phyloP scores from a whole-genome alignment of 1,284 basidiomycete genomes.

The Boletus semigastroideus region DNA sequence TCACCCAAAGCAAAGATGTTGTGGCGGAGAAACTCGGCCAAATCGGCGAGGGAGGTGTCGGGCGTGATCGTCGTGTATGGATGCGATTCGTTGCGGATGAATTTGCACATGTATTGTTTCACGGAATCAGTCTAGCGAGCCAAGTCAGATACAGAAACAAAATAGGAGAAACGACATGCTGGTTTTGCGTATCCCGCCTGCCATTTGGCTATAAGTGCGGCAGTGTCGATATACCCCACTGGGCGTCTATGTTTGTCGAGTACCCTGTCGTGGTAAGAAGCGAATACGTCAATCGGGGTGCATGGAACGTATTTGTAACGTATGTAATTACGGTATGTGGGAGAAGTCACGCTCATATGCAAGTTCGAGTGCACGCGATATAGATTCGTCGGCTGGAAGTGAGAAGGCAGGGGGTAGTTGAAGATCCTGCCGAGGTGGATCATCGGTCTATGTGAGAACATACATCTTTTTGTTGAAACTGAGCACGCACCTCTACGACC shows the following conservation, averaged over 20 bases:
- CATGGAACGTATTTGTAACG: too few species aligned
- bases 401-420: conserved; percentile 89
- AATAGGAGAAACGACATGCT: conserved; percentile 42
- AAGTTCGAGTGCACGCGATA: conserved; percentile 74
- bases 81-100: conserved; percentile 63
- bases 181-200: conserved; percentile 69
- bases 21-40: conserved; percentile 70
- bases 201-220: conserved; percentile 73
- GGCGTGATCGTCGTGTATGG: conserved; percentile 83
- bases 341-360: conserved; percentile 92
- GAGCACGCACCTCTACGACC: conserved; percentile 71
- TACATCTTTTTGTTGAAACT: background rate
- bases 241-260: conserved; percentile 71
- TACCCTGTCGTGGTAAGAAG: conserved; percentile 49
- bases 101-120: conserved; percentile 70
- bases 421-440: conserved; percentile 57
- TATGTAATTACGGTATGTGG: conserved; percentile 73
- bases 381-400: conserved; percentile 68
- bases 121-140: conserved; percentile 58
- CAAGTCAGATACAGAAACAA: background rate
- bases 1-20: conserved; percentile 80
- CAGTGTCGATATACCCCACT: conserved; percentile 80
- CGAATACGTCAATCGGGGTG: conserved; percentile 6
- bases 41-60: conserved; percentile 68
- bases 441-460: background rate